phyloP scores from a whole-genome alignment of 2,329 filamentous ascomycete genomes.

The Pseudopyricularia javanii region DNA sequence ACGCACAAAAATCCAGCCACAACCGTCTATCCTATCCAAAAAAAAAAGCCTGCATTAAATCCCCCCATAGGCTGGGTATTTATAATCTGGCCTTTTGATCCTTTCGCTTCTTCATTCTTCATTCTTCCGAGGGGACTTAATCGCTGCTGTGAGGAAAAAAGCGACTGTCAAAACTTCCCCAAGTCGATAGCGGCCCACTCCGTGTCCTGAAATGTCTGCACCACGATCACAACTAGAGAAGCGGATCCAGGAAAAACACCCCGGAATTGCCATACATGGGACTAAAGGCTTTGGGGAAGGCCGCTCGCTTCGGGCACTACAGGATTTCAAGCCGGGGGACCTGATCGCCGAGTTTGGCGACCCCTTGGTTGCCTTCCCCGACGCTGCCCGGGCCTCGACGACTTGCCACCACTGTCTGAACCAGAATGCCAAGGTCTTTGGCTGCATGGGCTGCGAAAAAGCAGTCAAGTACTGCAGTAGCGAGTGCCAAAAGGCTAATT shows the following conservation, averaged over 20 bases:
- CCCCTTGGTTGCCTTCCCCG: constrained; percentile 34
- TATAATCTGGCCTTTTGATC: too few species aligned
- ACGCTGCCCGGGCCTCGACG: constrained; percentile 23
- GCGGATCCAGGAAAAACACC: neutral
- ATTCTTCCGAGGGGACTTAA: too few species aligned
- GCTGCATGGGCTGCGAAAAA: constrained; percentile 39
- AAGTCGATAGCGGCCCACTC: too few species aligned
- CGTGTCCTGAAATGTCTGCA: too few species aligned
- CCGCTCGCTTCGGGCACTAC: constrained; percentile 31
- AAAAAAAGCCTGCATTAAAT: too few species aligned
- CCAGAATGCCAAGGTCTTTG: constrained; percentile 10
- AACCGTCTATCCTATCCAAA: too few species aligned
- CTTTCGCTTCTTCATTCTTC: too few species aligned
- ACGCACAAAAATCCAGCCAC: too few species aligned
- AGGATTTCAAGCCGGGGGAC: constrained; percentile 28
- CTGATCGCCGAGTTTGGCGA: constrained; percentile 30
- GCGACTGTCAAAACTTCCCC: too few species aligned
- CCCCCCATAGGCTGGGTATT: too few species aligned
- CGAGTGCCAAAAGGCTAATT: constrained; percentile 41
- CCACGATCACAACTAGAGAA: neutral
- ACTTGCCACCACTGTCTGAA: constrained; percentile 39
- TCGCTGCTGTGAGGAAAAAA: too few species aligned
- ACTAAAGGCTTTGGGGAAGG: constrained; percentile 2
- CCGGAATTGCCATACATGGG: neutral
- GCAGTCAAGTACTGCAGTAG: constrained; percentile 40